These are phyloP conservation scores for Gossypium davidsonii DNA, from an alignment of 441 rosid genomes.

Conservation along the genomic window DNA sequence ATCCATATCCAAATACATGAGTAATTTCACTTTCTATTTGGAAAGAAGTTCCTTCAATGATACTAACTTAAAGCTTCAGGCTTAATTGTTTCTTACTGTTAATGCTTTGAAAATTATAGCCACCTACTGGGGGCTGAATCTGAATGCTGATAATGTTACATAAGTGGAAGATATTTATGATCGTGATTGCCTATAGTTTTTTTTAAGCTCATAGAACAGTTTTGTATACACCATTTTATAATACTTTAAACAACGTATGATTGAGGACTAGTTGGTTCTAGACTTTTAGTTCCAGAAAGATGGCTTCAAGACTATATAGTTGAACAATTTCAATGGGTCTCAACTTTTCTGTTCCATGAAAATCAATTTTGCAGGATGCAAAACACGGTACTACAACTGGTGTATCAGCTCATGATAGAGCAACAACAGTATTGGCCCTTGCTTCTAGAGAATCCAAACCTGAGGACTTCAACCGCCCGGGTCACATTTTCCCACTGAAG, in stretches of 20 bases:
- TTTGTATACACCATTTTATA: not conserved
- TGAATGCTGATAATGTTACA: not conserved
- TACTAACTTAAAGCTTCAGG: not conserved
- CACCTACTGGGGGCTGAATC: not conserved
- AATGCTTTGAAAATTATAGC: not conserved
- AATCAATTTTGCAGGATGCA: constrained; percentile 58
- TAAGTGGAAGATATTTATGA: not conserved
- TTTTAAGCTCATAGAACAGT: not conserved
- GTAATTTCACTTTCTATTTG: not conserved
- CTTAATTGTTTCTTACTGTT: not conserved
- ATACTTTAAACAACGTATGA: not conserved
- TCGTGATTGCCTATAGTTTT: not conserved
- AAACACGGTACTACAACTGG: constrained; percentile 92
- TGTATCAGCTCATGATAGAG: constrained; percentile 84
- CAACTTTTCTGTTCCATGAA: constrained; percentile 9
- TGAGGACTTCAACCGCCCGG: constrained; percentile 86
- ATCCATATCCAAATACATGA: not conserved
- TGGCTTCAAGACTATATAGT: not conserved
- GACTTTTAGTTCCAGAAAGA: not conserved
- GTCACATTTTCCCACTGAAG: constrained; percentile 84
- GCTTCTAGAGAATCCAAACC: constrained; percentile 83
- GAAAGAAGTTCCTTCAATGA: not conserved
- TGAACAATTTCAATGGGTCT: not conserved
- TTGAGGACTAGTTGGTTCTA: not conserved
- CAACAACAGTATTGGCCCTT: constrained; percentile 69